Evolutionary conservation across 2,329 filamentous ascomycete genomes (phyloP), one percentile per base, ranked within the genome.

Genomic region (Didymellaceae sp.): DNA sequence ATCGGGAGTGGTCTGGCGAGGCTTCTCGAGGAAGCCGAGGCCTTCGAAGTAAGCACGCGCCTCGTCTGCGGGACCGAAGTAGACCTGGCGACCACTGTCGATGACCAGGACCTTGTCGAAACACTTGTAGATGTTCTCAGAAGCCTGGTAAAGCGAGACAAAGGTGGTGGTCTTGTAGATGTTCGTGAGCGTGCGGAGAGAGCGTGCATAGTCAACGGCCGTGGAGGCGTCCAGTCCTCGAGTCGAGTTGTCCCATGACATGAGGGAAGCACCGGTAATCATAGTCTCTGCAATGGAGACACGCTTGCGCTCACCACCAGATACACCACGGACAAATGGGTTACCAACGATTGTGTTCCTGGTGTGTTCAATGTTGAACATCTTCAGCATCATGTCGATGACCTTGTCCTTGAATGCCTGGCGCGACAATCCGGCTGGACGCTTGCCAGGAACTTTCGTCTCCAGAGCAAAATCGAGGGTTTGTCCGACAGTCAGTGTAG

Each of bases 321-420:
- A 90, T 0, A 95, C 81, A 70, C 91, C 91, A 6, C 62, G 86
- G 16, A 94, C 82, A 56, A 93, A 91, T 1, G 85, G 83, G 56
- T 94, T 88, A 6, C 92, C 92, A 20, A 96, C 90, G 22, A 93
- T 85, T 0, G 92, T 97, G 68, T 91, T 83, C 42, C 85, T 82
- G 0, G 91, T 95, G 72, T 96, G 91, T 71, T 92, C 88, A 45
- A 96, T 96, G 68, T 93, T 94, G 79, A 96, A 95, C 89, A 95
- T 94, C 66, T 90, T 90, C 42, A 96, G 78, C 52, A 96, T 79
- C 64, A 87, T 83, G 14, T 84, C 81, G 54, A 92, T 78, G 49
- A 95, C 85, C 61, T 86, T 85, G 40, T 88, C 80, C 76, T 92
- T 92, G 77, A 93, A 93, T 13, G 88, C 86, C 5, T 75, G 71